A percentile compares a stretch with the other conserved stretches of the same genome.
phyloP scores from a whole-genome alignment of 129 eudicot genomes.

The Artemisia annua region DNA sequence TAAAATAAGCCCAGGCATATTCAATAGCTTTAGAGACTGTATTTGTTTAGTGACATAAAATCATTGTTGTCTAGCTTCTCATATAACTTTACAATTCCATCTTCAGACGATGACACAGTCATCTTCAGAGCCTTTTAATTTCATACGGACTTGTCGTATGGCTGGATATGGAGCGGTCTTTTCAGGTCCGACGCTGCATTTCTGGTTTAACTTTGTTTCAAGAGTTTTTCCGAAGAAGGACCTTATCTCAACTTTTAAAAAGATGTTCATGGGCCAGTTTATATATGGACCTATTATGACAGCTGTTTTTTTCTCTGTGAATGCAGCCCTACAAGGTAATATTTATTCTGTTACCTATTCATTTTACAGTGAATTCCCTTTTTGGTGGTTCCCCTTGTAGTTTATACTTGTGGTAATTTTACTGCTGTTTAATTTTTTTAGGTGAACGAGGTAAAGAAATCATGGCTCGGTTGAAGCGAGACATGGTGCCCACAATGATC shows the following conservation, averaged over 20 bases:
- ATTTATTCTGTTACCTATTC: background rate
- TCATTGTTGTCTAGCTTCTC: no score
- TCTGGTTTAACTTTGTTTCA: constrained; percentile 82
- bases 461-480: constrained; percentile 70
- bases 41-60: no score
- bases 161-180: constrained; percentile 81
- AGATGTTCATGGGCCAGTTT: constrained; percentile 72
- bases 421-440: constrained; percentile 23
- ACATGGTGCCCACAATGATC: constrained; percentile 77
- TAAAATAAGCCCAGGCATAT: no score
- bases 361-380: background rate
- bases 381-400: background rate
- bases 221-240: constrained; percentile 68
- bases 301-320: constrained; percentile 66
- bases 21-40: no score
- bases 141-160: constrained; percentile 76
- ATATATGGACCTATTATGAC: constrained; percentile 77
- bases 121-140: constrained; percentile 58
- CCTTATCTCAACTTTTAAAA: constrained; percentile 56
- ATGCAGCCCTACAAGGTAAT: constrained; percentile 88
- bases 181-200: constrained; percentile 76
- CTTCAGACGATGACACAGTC: constrained; percentile 51
- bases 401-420: constrained; percentile 1
- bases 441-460: constrained; percentile 73
- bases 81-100: background rate